Percentiles rank a stretch among this genome's conserved stretches.
Conservation (phyloP, 306 rosid species). For the Quercus variabilis region DNA sequence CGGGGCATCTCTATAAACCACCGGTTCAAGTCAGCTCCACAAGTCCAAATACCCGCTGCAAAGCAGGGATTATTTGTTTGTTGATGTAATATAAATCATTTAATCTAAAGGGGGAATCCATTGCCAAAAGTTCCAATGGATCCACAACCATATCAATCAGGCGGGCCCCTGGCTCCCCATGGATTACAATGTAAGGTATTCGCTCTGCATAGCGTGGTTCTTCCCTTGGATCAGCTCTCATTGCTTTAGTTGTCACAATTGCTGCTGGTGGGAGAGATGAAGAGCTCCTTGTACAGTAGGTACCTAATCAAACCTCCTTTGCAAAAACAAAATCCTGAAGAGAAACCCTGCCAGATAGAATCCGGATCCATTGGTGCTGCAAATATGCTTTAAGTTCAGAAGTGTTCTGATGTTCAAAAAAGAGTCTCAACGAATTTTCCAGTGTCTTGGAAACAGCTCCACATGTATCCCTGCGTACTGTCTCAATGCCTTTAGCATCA, state of each 20-base stretch:
- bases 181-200: slow-evolving; percentile 81
- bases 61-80: slow-evolving; percentile 89
- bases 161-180: slow-evolving; percentile 93
- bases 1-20: slow-evolving; percentile 95
- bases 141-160: slow-evolving; percentile 90
- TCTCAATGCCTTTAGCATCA: slow-evolving; percentile 98
- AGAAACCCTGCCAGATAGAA: slow-evolving; percentile 74
- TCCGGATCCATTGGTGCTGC: slow-evolving; percentile 87
- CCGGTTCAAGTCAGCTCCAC: slow-evolving; percentile 77
- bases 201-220: slow-evolving; percentile 94
- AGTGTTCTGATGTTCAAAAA: slow-evolving; percentile 68
- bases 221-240: slow-evolving; percentile 81
- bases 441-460: slow-evolving; percentile 82
- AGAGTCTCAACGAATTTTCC: slow-evolving; percentile 85
- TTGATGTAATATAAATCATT: slow-evolving; percentile 84
- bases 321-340: slow-evolving; percentile 88
- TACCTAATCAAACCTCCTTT: slow-evolving; percentile 91
- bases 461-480: slow-evolving; percentile 93
- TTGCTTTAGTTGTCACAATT: slow-evolving; percentile 90
- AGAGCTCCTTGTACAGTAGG: slow-evolving; percentile 56
- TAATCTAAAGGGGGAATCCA: slow-evolving; percentile 71
- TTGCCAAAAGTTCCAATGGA: slow-evolving; percentile 76
- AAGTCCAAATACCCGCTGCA: slow-evolving; percentile 85
- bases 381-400: slow-evolving; percentile 72
- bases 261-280: slow-evolving; percentile 98